Percentiles rank a stretch among this genome's conserved stretches.
These are phyloP conservation scores for Aspergillus sp. DNA, from an alignment of 2,329 filamentous ascomycete species.

Conservation along the genomic window DNA sequence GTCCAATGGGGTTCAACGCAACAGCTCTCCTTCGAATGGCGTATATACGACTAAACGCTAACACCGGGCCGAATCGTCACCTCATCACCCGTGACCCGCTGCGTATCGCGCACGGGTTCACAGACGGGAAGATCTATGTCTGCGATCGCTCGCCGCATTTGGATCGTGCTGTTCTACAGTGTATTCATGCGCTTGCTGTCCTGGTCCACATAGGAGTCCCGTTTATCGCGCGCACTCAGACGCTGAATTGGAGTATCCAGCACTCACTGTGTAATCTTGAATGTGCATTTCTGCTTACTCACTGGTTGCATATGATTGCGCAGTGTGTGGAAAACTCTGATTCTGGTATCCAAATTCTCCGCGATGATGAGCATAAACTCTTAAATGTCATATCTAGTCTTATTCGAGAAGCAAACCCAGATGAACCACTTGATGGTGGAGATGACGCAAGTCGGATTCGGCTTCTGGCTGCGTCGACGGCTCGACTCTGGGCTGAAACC, in stretches of 20 bases:
- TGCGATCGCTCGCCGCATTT: slow-evolving; percentile 5
- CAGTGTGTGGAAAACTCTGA: neutral
- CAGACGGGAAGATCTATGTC: neutral
- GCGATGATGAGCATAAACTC: neutral
- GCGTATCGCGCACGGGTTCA: slow-evolving; percentile 3
- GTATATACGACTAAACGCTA: slow-evolving; percentile 14
- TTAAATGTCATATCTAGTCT: neutral
- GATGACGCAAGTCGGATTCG: neutral
- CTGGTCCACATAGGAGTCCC: slow-evolving; percentile 5
- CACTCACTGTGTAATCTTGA: neutral
- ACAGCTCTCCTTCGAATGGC: slow-evolving; percentile 17
- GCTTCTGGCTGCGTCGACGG: neutral
- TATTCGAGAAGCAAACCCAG: neutral
- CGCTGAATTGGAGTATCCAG: neutral
- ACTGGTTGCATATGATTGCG: neutral
- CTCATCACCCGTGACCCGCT: slow-evolving; percentile 7
- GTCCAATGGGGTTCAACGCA: slow-evolving; percentile 15
- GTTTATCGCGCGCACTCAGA: neutral
- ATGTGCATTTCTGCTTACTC: neutral
- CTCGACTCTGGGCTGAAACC: neutral
- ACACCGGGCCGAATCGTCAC: slow-evolving; percentile 6
- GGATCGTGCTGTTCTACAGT: slow-evolving; percentile 15
- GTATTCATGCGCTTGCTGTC: slow-evolving; percentile 17
- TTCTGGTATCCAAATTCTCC: neutral
- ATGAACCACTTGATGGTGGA: neutral